phyloP scores from a whole-genome alignment of 179 eudicot species.

The Spergularia azorica region DNA sequence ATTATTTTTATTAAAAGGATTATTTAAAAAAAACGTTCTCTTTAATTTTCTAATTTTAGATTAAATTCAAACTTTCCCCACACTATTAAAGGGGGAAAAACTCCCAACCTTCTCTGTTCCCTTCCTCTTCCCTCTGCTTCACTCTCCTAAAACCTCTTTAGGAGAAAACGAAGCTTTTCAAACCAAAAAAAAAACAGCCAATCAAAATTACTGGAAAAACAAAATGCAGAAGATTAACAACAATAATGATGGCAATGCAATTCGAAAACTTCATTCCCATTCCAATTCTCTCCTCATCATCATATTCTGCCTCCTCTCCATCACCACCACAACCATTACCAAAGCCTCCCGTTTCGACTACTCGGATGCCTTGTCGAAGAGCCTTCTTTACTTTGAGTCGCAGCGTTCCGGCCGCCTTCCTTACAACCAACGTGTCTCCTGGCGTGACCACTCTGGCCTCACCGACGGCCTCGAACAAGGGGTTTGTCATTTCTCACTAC shows the following conservation, averaged over 20 bases:
- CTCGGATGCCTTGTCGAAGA: conserved; percentile 61
- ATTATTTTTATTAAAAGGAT: no score
- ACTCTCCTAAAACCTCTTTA: conserved; percentile 24
- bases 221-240: not conserved
- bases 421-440: conserved; percentile 61
- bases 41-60: no score
- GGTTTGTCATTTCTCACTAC: conserved; percentile 25
- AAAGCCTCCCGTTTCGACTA: conserved; percentile 35
- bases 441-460: conserved; percentile 85
- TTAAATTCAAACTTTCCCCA: not conserved
- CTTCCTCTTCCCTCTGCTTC: conserved; percentile 2
- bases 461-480: conserved; percentile 80
- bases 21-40: no score
- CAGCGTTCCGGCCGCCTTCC: conserved; percentile 88
- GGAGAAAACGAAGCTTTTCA: not conserved
- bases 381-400: conserved; percentile 73
- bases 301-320: conserved; percentile 23
- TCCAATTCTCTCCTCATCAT: not conserved
- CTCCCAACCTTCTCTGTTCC: conserved; percentile 15
- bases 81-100: conserved; percentile 12
- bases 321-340: no score
- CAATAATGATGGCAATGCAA: not conserved
- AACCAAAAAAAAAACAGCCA: not conserved
- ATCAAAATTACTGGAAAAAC: not conserved
- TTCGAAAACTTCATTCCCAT: not conserved